phyloP scores from a whole-genome alignment of 1,139 yeast species.

The Suhomyces maxii region DNA sequence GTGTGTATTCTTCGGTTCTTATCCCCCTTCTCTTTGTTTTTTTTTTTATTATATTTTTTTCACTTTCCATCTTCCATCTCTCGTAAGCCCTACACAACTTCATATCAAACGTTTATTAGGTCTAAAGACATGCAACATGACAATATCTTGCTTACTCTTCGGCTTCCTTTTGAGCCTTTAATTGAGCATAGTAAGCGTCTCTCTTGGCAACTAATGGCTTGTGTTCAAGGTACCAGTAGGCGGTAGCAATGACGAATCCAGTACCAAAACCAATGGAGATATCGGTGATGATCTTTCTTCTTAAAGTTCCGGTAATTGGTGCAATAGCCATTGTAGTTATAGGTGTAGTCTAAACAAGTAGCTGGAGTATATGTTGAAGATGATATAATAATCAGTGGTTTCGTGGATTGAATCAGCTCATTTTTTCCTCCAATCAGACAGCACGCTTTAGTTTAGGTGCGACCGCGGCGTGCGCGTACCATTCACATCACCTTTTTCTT shows the following conservation, averaged over 20 bases:
- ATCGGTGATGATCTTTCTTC: slow-evolving; percentile 80
- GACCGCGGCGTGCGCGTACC: slow-evolving; percentile 3
- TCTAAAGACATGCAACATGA: not conserved
- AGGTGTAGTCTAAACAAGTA: slow-evolving; percentile 3
- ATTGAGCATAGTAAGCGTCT: slow-evolving; percentile 80
- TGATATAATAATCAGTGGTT: not conserved
- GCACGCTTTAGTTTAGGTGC: slow-evolving; percentile 3
- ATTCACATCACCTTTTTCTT: not conserved
- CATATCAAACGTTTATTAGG: not conserved
- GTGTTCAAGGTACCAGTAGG: slow-evolving; percentile 80
- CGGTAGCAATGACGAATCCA: slow-evolving; percentile 49
- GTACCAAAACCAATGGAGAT: slow-evolving; percentile 62
- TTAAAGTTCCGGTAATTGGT: slow-evolving; percentile 85
- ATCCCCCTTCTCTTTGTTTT: not conserved
- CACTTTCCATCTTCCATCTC: not conserved
- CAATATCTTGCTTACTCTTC: slow-evolving; percentile 39
- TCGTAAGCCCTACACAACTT: not conserved
- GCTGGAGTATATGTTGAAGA: not conserved
- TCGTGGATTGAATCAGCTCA: slow-evolving; percentile 19
- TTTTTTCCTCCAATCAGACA: slow-evolving; percentile 17
- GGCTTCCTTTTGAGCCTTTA: slow-evolving; percentile 71
- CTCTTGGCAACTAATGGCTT: slow-evolving; percentile 68
- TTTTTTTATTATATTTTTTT: not conserved
- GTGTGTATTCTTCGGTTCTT: too few relatives aligned
- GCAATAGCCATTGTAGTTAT: slow-evolving; percentile 69